Percentiles rank a stretch among this genome's conserved stretches.
These are phyloP conservation scores for Aspergillus aculeatus DNA, from an alignment of 2,329 filamentous ascomycete genomes.

Conservation along the genomic window DNA sequence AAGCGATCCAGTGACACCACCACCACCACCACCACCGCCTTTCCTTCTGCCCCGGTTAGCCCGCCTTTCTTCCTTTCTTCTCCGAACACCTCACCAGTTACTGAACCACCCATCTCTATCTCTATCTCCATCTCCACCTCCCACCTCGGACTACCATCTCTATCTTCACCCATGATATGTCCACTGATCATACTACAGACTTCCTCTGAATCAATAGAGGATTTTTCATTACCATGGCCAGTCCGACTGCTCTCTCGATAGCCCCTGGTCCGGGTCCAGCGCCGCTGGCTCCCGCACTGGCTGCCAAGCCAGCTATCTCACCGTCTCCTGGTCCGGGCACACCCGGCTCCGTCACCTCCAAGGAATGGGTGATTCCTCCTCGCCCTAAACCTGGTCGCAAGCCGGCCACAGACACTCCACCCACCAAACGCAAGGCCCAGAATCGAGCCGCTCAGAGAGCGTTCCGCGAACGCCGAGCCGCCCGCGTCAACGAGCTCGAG, in stretches of 20 bases:
- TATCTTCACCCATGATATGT: slow-evolving; percentile 12
- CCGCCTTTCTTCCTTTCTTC: slow-evolving; percentile 8
- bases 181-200: slow-evolving; percentile 25
- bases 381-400: slow-evolving; percentile 89
- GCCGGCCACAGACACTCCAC: slow-evolving; percentile 87
- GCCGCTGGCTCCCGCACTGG: slow-evolving; percentile 38
- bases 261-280: slow-evolving; percentile 42
- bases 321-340: slow-evolving; percentile 40
- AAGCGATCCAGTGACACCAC: slow-evolving; percentile 27
- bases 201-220: slow-evolving; percentile 15
- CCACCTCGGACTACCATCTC: neutral
- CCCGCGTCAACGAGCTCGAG: slow-evolving; percentile 70
- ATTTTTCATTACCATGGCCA: slow-evolving; percentile 26
- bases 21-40: neutral
- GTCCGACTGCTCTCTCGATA: slow-evolving; percentile 34
- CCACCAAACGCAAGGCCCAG: slow-evolving; percentile 90
- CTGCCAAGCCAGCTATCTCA: slow-evolving; percentile 40
- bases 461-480: slow-evolving; percentile 83
- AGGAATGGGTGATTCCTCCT: slow-evolving; percentile 82
- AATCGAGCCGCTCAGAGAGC: slow-evolving; percentile 89
- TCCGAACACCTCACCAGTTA: slow-evolving; percentile 18
- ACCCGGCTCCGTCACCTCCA: slow-evolving; percentile 65
- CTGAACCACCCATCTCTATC: slow-evolving; percentile 6
- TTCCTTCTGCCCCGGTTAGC: neutral
- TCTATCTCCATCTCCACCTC: slow-evolving; percentile 16